A percentile compares a stretch with the other conserved stretches of the same genome.
These are phyloP conservation scores for Triticum urartu DNA, from an alignment of 176 grass and related monocot genomes.

Conservation along the genomic window DNA sequence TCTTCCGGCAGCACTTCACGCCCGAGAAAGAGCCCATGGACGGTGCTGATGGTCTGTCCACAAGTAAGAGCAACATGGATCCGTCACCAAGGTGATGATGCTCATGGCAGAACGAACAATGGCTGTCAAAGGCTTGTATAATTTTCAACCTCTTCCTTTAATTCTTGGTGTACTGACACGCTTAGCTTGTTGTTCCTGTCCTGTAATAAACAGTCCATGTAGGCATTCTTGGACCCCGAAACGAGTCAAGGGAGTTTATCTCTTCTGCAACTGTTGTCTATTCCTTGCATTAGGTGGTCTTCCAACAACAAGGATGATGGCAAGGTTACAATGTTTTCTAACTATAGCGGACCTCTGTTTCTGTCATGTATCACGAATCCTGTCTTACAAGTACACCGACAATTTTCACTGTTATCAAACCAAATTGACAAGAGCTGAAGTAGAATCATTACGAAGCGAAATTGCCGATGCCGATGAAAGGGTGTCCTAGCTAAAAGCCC, in stretches of 20 bases:
- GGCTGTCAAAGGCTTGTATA: no score
- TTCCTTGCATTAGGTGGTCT: slow-evolving; percentile 71
- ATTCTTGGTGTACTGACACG: no score
- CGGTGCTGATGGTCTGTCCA: slow-evolving; percentile 30
- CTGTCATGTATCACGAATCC: background rate
- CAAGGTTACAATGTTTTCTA: slow-evolving; percentile 47
- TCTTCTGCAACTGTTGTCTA: slow-evolving; percentile 58
- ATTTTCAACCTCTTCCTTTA: no score
- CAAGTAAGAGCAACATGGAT: slow-evolving; percentile 46
- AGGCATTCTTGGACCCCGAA: no score
- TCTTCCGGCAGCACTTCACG: slow-evolving; percentile 76
- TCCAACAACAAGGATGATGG: slow-evolving; percentile 64
- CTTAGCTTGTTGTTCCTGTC: no score
- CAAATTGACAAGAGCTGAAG: slow-evolving; percentile 33
- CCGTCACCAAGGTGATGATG: no score
- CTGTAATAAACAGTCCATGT: no score
- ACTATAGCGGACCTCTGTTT: background rate
- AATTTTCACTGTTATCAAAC: slow-evolving; percentile 30
- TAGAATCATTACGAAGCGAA: slow-evolving; percentile 46
- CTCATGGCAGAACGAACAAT: no score
- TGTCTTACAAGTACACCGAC: background rate
- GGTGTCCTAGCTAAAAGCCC: slow-evolving; percentile 80
- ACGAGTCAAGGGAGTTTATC: no score
- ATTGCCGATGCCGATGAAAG: slow-evolving; percentile 77
- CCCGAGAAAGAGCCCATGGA: slow-evolving; percentile 51